Conservation (phyloP, 2,329 filamentous ascomycete species). For the Colletotrichum endophyticum region DNA sequence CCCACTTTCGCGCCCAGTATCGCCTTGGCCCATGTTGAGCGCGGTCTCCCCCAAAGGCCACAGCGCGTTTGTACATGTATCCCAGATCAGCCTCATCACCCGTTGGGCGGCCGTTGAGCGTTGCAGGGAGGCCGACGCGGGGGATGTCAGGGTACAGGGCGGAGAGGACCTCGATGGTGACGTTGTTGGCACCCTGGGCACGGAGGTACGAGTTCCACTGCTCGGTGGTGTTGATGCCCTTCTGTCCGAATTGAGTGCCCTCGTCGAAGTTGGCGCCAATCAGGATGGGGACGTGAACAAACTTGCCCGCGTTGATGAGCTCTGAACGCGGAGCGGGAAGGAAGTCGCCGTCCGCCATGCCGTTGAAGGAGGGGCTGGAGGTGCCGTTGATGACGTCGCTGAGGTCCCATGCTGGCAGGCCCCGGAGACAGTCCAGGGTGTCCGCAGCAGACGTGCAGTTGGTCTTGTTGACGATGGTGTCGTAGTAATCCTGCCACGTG, state of each 20-base stretch:
- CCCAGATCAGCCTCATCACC: slow-evolving; percentile 36
- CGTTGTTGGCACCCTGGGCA: slow-evolving; percentile 25
- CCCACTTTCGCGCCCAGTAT: slow-evolving; percentile 56
- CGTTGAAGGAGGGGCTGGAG: slow-evolving; percentile 25
- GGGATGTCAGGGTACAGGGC: slow-evolving; percentile 56
- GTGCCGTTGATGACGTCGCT: slow-evolving; percentile 32
- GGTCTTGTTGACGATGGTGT: slow-evolving; percentile 13
- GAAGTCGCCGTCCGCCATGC: slow-evolving; percentile 42
- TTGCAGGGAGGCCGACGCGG: slow-evolving; percentile 50
- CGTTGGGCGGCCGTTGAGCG: slow-evolving; percentile 34
- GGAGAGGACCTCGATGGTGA: slow-evolving; percentile 38
- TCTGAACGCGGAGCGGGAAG: slow-evolving; percentile 47
- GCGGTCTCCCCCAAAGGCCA: slow-evolving; percentile 59
- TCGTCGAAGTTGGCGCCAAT: slow-evolving; percentile 71
- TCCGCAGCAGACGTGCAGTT: slow-evolving; percentile 25
- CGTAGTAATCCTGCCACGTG: slow-evolving; percentile 22
- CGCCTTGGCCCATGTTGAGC: slow-evolving; percentile 61
- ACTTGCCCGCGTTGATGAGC: slow-evolving; percentile 61
- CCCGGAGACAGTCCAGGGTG: slow-evolving; percentile 34
- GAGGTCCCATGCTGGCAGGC: slow-evolving; percentile 33
- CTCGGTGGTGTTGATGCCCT: slow-evolving; percentile 57
- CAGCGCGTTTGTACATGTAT: slow-evolving; percentile 57
- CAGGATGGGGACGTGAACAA: slow-evolving; percentile 69
- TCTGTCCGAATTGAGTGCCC: slow-evolving; percentile 58
- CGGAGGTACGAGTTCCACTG: slow-evolving; percentile 51